Evolutionary conservation across 139 green algal species (phyloP), one percentile per base, ranked within the genome.

Genomic region (Coelastrella sp.): DNA sequence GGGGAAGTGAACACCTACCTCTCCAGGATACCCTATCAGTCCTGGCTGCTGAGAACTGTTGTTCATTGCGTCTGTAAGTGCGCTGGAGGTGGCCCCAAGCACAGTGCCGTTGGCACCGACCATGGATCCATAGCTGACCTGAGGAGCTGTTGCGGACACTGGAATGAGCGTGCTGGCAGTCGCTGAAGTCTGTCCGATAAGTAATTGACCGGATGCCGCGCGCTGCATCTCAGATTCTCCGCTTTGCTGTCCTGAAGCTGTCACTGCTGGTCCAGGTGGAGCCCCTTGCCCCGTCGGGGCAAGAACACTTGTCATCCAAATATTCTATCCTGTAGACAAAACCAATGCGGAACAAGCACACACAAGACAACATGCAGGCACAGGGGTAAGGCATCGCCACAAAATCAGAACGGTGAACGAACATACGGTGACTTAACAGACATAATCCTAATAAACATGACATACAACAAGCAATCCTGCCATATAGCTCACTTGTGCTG

Each of bases 91-190:
- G 37, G 43, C 38, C 11, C 68, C 68, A 34, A 77, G 68, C 68
- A 64, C 30, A 64, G 19, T 64, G 40, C 37, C 45, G n/a, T 48
- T 77, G 21, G 45, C 38, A n/a, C 68, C 34, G 38, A 38, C 37
- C 38, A 45, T 77, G 68, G 68, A 77, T 77, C 53, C 53, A 64
- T 64, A 64, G 53, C 53, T 64, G 19, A 64, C 17, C 30, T 64
- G 53, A 57, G 68, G 68, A 48, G 68, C 68, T 77, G 68, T 77
- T 77, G 68, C 68, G 53, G 68, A 77, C 4, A 77, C 68, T 2
- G 68, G 68, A 27, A 77, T 77, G 17, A 77, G 68, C 15, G 68
- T 48, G 25, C 68, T 77, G 23, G 68, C 68, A 32, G 53, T 21
- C 21, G 53, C 27, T 32, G 53, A 19, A 59, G 68, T 5, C 23